Evolutionary conservation across 768 basidiomycete genomes (phyloP), one percentile per base, ranked within the genome.

Genomic region (Suillus subluteus): DNA sequence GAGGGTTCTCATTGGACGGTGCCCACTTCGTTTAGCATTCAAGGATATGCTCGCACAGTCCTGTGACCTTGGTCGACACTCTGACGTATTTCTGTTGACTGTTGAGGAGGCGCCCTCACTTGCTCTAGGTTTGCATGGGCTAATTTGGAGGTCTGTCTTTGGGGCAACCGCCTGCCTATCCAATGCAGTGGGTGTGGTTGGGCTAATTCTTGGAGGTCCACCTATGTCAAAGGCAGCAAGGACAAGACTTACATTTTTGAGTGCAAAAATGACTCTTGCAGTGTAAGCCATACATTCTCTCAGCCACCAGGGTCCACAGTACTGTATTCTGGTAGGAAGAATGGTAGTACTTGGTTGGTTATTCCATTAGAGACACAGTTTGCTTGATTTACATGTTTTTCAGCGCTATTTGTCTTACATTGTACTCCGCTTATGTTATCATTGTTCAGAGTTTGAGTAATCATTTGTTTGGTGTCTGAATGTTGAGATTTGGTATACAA

Each of bases 131-230:
- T 38, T 58, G 35, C 30, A 38, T 65, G 41, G 64, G 37, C n/a
- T 32, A 23, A 65, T 26, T 0, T n/a, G n/a, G 35, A 62, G 23
- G 3, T 35, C 32, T 16, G 2, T 23, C 58, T 46, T 44, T 62
- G 59, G 65, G 59, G 65, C 5, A 6, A 62, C 18, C 11, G 3
- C 44, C n/a, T 62, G 6, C 58, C 65, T 32, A 30, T 65, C 18
- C 58, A 65, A 30, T 65, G 65, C 16, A 41, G 56, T 43, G 35
- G 40, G 15, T 65, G 65, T 44, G 32, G 32, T 30, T 30, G 50
- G 50, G 26, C 26, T 26, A 26, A 52, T 52, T 52, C 50, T 16
- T 52, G 26, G 50, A 52, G 50, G 50, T 54, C 52, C 1, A 8
- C 52, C 30, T 54, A 30, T 54, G 52, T 54, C 8, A 54, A 54